Evolutionary conservation across 176 grass and related monocot species (phyloP).

Genomic region (Oryza punctata): DNA sequence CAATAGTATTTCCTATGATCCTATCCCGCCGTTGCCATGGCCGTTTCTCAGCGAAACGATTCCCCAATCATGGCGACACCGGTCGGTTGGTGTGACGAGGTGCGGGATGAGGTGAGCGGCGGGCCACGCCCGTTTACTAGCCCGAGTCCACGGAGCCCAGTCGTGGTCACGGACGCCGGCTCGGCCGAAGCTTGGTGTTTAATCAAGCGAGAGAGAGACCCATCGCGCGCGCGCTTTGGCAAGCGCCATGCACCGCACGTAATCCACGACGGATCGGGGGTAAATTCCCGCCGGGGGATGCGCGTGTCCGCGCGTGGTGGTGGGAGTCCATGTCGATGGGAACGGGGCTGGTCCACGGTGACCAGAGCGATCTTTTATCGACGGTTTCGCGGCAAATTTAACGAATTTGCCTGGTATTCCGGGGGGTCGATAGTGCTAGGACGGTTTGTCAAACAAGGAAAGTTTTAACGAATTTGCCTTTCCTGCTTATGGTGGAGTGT

Average conservation of each 20-base stretch:
- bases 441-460: neutral
- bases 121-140: neutral
- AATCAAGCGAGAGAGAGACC: neutral
- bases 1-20: neutral
- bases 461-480: neutral
- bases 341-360: neutral
- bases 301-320: neutral
- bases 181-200: neutral
- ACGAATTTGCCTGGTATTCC: neutral
- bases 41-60: neutral
- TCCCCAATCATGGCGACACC: neutral
- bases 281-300: neutral
- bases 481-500: neutral
- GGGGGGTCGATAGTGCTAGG: neutral
- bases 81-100: neutral
- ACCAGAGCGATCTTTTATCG: neutral
- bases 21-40: neutral
- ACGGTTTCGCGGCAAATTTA: neutral
- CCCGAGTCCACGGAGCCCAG: neutral
- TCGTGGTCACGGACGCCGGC: neutral
- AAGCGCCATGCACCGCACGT: neutral
- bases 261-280: neutral
- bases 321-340: neutral
- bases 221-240: conserved; percentile 1
- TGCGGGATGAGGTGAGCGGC: neutral